Evolutionary conservation across 2,329 filamentous ascomycete species (phyloP), one percentile per base, ranked within the genome.

Genomic region (Westerdykella ornata): DNA sequence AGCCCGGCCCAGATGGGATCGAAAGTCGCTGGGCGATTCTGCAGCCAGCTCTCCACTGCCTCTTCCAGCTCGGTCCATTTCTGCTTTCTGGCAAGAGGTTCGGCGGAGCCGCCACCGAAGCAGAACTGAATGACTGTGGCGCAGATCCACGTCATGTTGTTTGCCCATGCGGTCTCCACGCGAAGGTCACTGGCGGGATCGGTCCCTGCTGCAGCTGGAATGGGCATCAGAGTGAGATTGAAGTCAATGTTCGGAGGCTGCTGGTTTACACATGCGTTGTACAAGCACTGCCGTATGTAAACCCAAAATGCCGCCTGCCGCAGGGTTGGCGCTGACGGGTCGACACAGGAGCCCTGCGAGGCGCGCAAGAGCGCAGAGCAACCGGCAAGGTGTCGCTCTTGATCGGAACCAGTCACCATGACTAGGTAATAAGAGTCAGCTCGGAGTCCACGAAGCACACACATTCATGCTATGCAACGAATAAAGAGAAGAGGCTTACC

Each of bases 141-240:
- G 22, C 56, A 56, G 34, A 59, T 47, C 57, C 58, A 63, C n/a
- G 52, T 55, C 51, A 62, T 62, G 19, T 57, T 54, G 28, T 63
- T 63, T 6, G 55, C 45, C 58, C 57, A 63, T 5, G 57, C 58
- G 6, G 58, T 62, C 31, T 63, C 59, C 20, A 59, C 15, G 20
- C 53, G 45, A 34, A 63, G 33, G 3, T 48, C 53, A 16, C 55
- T 54, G 22, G 57, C 20, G 2, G 56, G 56, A 37, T 61, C 52
- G 4, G 49, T 39, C 36, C 56, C 53, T 11, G 47, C 47, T 47
- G 56, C 51, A 6, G 38, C 17, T 29, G 59, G 53, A 1, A 41
- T 42, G 8, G 59, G 58, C 29, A 55, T 48, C 12, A 63, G 35
- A 34, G 51, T 46, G 12, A 63, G 38, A 4, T 49, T 53, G 15